Evolutionary conservation across 139 green algal species (phyloP).

Genomic region (Prasinococcaceae sp.): DNA sequence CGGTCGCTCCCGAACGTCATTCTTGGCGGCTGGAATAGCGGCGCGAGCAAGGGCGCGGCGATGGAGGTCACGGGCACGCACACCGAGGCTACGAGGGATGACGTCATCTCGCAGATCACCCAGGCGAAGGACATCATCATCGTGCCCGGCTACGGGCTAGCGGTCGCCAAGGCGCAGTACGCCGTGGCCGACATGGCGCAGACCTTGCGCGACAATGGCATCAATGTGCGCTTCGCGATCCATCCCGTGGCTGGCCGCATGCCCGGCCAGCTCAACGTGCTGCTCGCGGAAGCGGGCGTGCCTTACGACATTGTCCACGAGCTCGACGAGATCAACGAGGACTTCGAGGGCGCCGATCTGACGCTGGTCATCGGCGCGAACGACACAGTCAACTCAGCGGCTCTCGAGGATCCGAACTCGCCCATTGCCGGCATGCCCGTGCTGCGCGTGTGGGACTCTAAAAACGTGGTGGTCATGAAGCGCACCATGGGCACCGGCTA

Average conservation of each 20-base stretch:
- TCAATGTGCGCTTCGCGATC: slow-evolving; percentile 46
- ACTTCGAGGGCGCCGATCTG: slow-evolving; percentile 58
- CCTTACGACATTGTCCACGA: slow-evolving; percentile 48
- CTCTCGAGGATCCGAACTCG: slow-evolving; percentile 64
- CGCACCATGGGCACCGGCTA: slow-evolving; percentile 68
- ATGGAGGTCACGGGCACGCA: background rate
- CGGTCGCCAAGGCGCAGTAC: slow-evolving; percentile 69
- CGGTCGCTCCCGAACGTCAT: no score
- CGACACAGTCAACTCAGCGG: slow-evolving; percentile 76
- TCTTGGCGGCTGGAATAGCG: background rate
- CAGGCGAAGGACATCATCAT: slow-evolving; percentile 48
- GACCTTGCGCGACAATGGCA: slow-evolving; percentile 9
- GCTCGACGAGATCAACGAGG: slow-evolving; percentile 43
- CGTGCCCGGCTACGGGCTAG: slow-evolving; percentile 74
- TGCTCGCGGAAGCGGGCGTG: slow-evolving; percentile 77
- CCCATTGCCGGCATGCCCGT: slow-evolving; percentile 70
- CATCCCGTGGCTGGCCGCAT: slow-evolving; percentile 74
- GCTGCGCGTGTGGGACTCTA: slow-evolving; percentile 26
- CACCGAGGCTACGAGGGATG: no score
- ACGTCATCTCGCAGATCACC: no score
- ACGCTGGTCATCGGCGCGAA: slow-evolving; percentile 56
- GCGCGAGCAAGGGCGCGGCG: background rate
- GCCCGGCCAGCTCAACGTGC: slow-evolving; percentile 85
- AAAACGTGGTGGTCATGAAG: slow-evolving; percentile 62
- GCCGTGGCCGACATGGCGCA: slow-evolving; percentile 41